phyloP scores from a whole-genome alignment of 2,329 filamentous ascomycete species.

The Paraconiothyrium brasiliense region DNA sequence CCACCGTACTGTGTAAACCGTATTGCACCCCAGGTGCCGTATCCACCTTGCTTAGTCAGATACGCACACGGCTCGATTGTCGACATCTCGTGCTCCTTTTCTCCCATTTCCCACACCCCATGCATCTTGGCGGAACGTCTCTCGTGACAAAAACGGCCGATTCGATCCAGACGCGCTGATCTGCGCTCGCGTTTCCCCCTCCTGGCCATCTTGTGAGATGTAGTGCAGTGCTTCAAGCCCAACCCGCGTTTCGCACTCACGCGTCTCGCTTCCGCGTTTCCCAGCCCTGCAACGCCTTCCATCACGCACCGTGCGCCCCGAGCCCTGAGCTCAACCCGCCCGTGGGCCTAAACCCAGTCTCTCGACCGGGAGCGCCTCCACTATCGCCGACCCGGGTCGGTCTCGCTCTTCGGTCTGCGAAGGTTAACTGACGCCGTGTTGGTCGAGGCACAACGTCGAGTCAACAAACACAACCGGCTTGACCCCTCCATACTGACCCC shows the following conservation, averaged over 20 bases:
- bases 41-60: neutral
- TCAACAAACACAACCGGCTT: neutral
- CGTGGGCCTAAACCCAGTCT: neutral
- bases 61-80: neutral
- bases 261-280: neutral
- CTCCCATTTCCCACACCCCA: neutral
- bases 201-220: neutral
- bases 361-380: neutral
- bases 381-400: neutral
- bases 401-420: neutral
- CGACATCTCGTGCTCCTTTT: neutral
- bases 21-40: neutral
- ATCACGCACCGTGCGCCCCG: neutral
- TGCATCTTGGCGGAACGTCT: neutral
- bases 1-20: neutral
- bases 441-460: neutral
- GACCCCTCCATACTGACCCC: neutral
- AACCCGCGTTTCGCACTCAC: conserved; percentile 10
- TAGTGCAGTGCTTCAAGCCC: neutral
- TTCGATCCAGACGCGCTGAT: neutral
- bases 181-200: neutral
- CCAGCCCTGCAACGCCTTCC: neutral
- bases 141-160: neutral
- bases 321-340: conserved; percentile 5
- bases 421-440: neutral